Conservation (phyloP, 2,329 filamentous ascomycete species). For the Pseudocercospora cruenta region DNA sequence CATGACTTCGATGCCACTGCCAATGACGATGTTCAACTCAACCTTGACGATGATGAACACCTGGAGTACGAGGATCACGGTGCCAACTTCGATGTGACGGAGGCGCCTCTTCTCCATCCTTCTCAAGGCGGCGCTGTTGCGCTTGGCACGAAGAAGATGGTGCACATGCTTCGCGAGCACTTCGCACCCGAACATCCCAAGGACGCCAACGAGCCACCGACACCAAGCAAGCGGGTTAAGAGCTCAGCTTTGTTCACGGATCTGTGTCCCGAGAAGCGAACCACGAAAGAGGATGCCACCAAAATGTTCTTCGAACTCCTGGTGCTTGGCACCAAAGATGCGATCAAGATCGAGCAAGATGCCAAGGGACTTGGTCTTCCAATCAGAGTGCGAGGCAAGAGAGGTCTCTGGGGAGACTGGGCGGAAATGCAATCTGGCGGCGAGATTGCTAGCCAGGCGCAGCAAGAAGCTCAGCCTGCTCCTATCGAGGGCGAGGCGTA, state of each 20-base stretch:
- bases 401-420: slow-evolving; percentile 96
- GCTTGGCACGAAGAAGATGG: slow-evolving; percentile 89
- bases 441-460: slow-evolving; percentile 26
- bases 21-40: slow-evolving; percentile 38
- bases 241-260: slow-evolving; percentile 85
- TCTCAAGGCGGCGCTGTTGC: slow-evolving; percentile 85
- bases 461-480: slow-evolving; percentile 11
- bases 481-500: not conserved
- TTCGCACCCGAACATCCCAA: slow-evolving; percentile 62
- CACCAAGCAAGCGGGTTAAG: slow-evolving; percentile 73
- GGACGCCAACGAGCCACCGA: slow-evolving; percentile 66
- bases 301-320: slow-evolving; percentile 99
- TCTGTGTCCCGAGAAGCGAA: slow-evolving; percentile 78
- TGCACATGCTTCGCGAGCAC: slow-evolving; percentile 87
- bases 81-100: slow-evolving; percentile 72
- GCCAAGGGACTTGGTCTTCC: slow-evolving; percentile 71
- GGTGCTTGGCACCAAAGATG: slow-evolving; percentile 95
- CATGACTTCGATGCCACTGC: slow-evolving; percentile 18
- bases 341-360: slow-evolving; percentile 91
- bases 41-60: slow-evolving; percentile 29
- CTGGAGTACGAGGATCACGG: slow-evolving; percentile 33
- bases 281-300: slow-evolving; percentile 86
- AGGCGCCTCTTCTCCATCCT: slow-evolving; percentile 74
- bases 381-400: slow-evolving; percentile 85
- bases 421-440: slow-evolving; percentile 65